These are phyloP conservation scores for Colletotrichum falcatum DNA, from an alignment of 2,329 filamentous ascomycete genomes.

Conservation along the genomic window DNA sequence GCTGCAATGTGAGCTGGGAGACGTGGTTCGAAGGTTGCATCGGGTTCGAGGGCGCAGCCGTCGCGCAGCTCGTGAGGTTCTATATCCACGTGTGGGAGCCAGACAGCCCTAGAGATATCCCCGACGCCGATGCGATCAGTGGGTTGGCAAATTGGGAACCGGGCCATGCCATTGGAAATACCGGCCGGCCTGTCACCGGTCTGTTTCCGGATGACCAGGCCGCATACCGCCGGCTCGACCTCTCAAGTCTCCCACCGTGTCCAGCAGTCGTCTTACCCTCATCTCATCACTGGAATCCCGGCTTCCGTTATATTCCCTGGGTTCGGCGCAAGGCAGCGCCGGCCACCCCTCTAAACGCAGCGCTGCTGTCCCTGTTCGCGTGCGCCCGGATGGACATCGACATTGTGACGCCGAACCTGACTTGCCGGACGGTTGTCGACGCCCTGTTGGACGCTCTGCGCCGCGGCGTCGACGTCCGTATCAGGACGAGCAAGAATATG, in stretches of 20 bases:
- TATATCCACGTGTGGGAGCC: constrained; percentile 75
- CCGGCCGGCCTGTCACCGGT: not conserved
- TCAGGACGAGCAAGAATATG: constrained; percentile 76
- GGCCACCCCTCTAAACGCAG: constrained; percentile 75
- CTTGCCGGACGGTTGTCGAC: constrained; percentile 71
- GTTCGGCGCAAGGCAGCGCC: constrained; percentile 63
- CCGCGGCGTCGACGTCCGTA: constrained; percentile 75
- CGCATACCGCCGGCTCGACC: constrained; percentile 34
- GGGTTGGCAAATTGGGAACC: not conserved
- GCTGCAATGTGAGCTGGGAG: constrained; percentile 89
- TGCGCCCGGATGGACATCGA: constrained; percentile 70
- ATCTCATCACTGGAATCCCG: constrained; percentile 76
- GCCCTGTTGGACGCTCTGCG: constrained; percentile 70
- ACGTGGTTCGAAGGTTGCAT: constrained; percentile 87
- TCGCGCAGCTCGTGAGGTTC: constrained; percentile 73
- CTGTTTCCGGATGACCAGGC: constrained; percentile 21
- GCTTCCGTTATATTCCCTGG: constrained; percentile 71
- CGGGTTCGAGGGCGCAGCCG: constrained; percentile 71
- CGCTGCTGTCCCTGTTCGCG: constrained; percentile 70
- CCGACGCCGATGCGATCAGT: constrained; percentile 10
- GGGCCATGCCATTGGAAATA: not conserved
- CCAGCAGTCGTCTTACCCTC: constrained; percentile 78
- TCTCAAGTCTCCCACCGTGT: constrained; percentile 45
- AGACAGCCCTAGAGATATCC: constrained; percentile 7
- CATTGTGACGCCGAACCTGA: constrained; percentile 84